A percentile compares a stretch with the other conserved stretches of the same genome.
Conservation (phyloP, 2,329 filamentous ascomycete genomes). For the Botryotinia globosa region DNA sequence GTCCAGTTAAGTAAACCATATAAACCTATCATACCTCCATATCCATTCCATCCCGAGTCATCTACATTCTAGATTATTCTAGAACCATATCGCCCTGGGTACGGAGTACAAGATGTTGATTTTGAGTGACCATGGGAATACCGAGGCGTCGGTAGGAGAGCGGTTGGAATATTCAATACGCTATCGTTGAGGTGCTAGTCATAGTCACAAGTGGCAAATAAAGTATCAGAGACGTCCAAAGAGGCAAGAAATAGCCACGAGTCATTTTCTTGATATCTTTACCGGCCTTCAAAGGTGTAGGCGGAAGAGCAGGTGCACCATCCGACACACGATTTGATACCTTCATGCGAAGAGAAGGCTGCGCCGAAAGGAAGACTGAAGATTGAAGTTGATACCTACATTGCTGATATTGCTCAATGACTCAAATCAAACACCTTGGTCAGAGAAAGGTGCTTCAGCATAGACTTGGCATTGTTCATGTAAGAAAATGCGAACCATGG, state of each 20-base stretch:
- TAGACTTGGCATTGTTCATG: not conserved
- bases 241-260: not conserved
- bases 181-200: not conserved
- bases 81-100: not conserved
- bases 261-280: not conserved
- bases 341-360: not conserved
- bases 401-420: not conserved
- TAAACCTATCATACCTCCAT: not conserved
- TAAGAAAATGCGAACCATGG: not conserved
- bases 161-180: not conserved
- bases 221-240: not conserved
- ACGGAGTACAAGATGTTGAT: not conserved
- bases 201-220: not conserved
- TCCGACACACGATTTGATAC: not conserved
- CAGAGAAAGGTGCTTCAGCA: not conserved
- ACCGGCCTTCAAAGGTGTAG: not conserved
- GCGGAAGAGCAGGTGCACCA: not conserved
- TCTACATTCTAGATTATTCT: slow-evolving; percentile 6
- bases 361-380: not conserved
- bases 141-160: not conserved
- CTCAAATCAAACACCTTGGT: not conserved
- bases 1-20: not conserved
- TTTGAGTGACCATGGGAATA: not conserved
- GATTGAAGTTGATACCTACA: not conserved
- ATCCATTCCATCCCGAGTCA: not conserved